Conservation (phyloP, 2,329 filamentous ascomycete species). For the Botrytis galanthina region DNA sequence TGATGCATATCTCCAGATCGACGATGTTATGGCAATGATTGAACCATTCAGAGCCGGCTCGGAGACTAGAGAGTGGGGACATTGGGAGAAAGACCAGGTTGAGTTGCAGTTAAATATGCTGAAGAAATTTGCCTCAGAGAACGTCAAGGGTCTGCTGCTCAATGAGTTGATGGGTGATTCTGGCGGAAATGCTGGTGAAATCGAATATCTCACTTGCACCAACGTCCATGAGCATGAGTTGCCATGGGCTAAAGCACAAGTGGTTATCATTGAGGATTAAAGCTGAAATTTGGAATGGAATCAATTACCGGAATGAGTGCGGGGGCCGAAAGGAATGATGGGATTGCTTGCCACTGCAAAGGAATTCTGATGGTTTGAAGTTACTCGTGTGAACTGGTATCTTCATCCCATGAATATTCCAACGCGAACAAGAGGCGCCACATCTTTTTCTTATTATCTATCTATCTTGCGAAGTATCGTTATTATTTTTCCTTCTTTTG, state of each 20-base stretch:
- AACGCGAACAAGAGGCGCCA: not conserved
- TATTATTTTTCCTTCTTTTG: not conserved
- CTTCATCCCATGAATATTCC: not conserved
- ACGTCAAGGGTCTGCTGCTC: conserved; percentile 24
- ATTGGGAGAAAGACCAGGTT: conserved; percentile 18
- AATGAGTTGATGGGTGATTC: conserved; percentile 31
- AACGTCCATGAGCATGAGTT: conserved; percentile 28
- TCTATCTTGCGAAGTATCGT: conserved; percentile 5
- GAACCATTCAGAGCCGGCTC: not conserved
- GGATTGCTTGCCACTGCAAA: not conserved
- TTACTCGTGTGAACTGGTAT: not conserved
- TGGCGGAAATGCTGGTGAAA: conserved; percentile 17
- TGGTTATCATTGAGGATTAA: not conserved
- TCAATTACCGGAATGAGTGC: not conserved
- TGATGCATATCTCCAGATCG: conserved; percentile 28
- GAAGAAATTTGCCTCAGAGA: conserved; percentile 28
- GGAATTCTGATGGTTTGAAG: not conserved
- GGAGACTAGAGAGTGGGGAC: not conserved
- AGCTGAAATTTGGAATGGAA: not conserved
- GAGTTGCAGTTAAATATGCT: conserved; percentile 26
- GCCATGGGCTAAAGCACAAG: conserved; percentile 25
- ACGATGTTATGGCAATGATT: conserved; percentile 4
- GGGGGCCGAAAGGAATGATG: too few relatives aligned
- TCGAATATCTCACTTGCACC: conserved; percentile 33
- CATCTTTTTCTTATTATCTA: not conserved